Evolutionary conservation across 805 yeast genomes (phyloP), one percentile per base, ranked within the genome.

Genomic region (Hanseniaspora pseudoguilliermondii): DNA sequence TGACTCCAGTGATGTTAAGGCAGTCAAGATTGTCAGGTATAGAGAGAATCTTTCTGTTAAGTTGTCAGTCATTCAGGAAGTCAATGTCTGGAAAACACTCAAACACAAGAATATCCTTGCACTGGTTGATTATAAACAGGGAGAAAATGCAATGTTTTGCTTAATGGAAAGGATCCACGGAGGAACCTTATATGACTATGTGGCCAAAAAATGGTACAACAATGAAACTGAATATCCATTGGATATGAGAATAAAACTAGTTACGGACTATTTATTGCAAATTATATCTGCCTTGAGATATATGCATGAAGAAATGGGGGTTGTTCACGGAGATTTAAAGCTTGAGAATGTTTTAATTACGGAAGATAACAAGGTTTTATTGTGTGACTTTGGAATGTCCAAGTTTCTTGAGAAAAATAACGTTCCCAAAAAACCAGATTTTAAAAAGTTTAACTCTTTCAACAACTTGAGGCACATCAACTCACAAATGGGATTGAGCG

Each of bases 321-420:
- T 86, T 35, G 85, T 83, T 9, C 96, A 87, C 63, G 90, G 95
- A 2, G 96, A 87, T 69, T 67, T 87, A 48, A 87, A 87, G 68
- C 73, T 87, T 46, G 96, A 87, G 62, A 87, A 87, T 64, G 85
- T 91, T 59, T 70, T 87, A 46, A 66, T 86, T 29, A 82, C 82
- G 59, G 70, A 72, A 21, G 60, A 61, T 48, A 59, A 60, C 6
- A 60, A 59, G 13, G 65, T 86, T 59, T 65, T 83, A 27, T 65
- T 90, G 7, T 86, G 96, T 69, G 97, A 90, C 69, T 90, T 90
- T 71, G 97, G 97, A 5, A 86, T 90, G 95, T 15, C 29, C 25
- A 36, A 39, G 23, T 43, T 25, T 18, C 11, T 46, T 9, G 5
- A 18, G 2, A 35, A 36, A 8, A 21, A 42, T 10, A 1, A 25